Evolutionary conservation across 2,329 filamentous ascomycete genomes (phyloP).

Genomic region (Dothistroma septosporum): DNA sequence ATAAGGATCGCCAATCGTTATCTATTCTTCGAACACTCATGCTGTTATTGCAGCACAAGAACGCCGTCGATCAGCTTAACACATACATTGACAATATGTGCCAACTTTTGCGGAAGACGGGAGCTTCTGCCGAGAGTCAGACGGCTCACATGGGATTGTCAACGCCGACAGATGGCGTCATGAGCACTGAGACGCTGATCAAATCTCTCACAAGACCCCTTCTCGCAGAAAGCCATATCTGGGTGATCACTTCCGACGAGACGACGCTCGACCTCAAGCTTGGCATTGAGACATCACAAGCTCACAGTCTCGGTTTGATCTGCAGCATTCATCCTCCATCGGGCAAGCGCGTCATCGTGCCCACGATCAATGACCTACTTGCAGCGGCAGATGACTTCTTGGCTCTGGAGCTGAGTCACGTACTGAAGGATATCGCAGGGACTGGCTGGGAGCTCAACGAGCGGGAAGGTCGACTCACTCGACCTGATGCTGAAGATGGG

Average conservation of each 20-base stretch:
- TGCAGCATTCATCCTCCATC: conserved; percentile 5
- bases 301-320: not conserved
- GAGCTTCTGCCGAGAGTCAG: not conserved
- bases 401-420: conserved; percentile 9
- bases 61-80: conserved; percentile 36
- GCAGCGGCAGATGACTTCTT: conserved; percentile 11
- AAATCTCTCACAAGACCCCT: not conserved
- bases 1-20: conserved; percentile 43
- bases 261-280: conserved; percentile 6
- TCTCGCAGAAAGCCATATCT: conserved; percentile 1
- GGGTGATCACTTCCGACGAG: conserved; percentile 1
- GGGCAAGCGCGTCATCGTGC: not conserved
- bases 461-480: conserved; percentile 20
- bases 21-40: conserved; percentile 58
- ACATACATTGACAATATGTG: conserved; percentile 28
- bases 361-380: conserved; percentile 3
- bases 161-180: not conserved
- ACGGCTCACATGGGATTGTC: conserved; percentile 4
- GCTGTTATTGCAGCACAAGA: conserved; percentile 50
- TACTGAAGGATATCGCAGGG: conserved; percentile 10
- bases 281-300: conserved; percentile 1
- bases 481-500: conserved; percentile 5
- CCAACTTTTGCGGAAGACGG: conserved; percentile 4
- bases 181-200: conserved; percentile 1
- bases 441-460: conserved; percentile 23